Evolutionary conservation across 2,329 filamentous ascomycete species (phyloP), one percentile per base, ranked within the genome.

Genomic region (Anthostomella pinea): DNA sequence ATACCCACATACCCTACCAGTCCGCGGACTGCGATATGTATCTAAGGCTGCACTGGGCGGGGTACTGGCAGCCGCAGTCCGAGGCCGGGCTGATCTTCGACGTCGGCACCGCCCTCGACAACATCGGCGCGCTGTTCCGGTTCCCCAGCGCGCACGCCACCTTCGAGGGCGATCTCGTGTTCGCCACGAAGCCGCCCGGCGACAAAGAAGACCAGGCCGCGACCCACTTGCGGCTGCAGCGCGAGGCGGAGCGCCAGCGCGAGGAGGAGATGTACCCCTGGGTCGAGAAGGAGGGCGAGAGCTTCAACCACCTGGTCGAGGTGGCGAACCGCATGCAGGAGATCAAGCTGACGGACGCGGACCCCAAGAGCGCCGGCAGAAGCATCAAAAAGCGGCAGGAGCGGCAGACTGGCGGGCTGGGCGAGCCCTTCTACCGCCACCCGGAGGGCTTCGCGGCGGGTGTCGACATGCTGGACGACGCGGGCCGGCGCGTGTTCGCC

Each of bases 1-100:
- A 75, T 45, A 67, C 66, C 0, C 60, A 68, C 30, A 72, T 76
- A 30, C 68, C 69, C 0, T 73, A 65, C 51, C 67, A 72, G 42
- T 58, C 60, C 23, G 59, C 64, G 19, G 69, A 73, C 49, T 73
- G 66, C 48, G 67, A 68, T 34, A 64, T 68, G 59, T 67, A 70
- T 43, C 53, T 60, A n/a, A 61, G 65, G 7, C 46, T 69, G 9
- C 58, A 65, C 36, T 66, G 62, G 63, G 61, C 60, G 3, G 63
- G 63, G 5, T 66, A 58, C 41, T 63, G 61, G 59, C 62, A 66
- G 47, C 60, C 59, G 16, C 56, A 64, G 45, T 59, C 53, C 29
- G 53, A 60, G 16, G 56, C 58, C 2, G 68, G 68, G 3, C 53
- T 67, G 8, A 57, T 73, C 8, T 65, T 63, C 33, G 65, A 69